phyloP scores from a whole-genome alignment of 2,329 filamentous ascomycete species.

The Talaromyces verruculosus region DNA sequence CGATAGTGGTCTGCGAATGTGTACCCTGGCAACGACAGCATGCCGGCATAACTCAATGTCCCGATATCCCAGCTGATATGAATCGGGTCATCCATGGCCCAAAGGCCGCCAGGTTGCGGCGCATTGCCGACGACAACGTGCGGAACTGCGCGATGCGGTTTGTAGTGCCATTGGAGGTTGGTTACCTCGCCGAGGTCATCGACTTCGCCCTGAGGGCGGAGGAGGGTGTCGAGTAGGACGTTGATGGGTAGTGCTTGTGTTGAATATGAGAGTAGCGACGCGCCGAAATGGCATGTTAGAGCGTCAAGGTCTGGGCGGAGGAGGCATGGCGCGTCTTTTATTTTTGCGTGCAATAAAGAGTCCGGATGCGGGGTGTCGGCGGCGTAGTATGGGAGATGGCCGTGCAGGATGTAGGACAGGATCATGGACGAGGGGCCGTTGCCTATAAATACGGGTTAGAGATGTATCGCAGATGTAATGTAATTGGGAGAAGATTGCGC shows the following conservation, averaged over 20 bases:
- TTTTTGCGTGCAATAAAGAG: slow-evolving; percentile 55
- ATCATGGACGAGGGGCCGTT: slow-evolving; percentile 63
- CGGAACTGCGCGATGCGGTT: slow-evolving; percentile 52
- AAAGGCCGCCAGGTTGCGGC: slow-evolving; percentile 56
- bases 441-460: slow-evolving; percentile 41
- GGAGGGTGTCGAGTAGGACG: slow-evolving; percentile 59
- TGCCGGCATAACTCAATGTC: slow-evolving; percentile 61
- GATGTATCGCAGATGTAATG: neutral
- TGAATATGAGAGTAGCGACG: slow-evolving; percentile 60
- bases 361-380: slow-evolving; percentile 56
- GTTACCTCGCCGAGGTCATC: slow-evolving; percentile 52
- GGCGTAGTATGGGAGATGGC: slow-evolving; percentile 59
- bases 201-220: slow-evolving; percentile 60
- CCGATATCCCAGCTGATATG: slow-evolving; percentile 57
- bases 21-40: slow-evolving; percentile 61
- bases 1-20: slow-evolving; percentile 56
- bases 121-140: slow-evolving; percentile 58
- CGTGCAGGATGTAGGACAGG: slow-evolving; percentile 63
- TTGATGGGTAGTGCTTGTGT: slow-evolving; percentile 62
- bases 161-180: slow-evolving; percentile 56
- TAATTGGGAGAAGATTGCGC: slow-evolving; percentile 19
- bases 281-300: slow-evolving; percentile 58
- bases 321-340: slow-evolving; percentile 49
- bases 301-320: slow-evolving; percentile 49
- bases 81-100: slow-evolving; percentile 57